These are phyloP conservation scores for Cucurbita moschata DNA, from an alignment of 306 rosid species.

Conservation along the genomic window DNA sequence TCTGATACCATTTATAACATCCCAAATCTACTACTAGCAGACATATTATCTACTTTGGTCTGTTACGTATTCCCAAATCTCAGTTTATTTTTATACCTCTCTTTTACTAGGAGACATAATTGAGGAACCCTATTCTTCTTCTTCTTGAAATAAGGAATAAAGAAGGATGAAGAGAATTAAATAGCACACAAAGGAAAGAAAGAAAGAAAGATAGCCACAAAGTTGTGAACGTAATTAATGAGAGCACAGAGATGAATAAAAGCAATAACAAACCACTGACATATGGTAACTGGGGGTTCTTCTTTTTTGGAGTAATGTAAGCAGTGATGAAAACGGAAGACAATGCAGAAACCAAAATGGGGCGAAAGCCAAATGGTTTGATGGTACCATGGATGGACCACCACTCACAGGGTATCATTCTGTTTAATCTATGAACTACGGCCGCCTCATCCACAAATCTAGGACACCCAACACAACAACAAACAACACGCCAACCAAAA, in stretches of 20 bases:
- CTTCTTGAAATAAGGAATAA: too few relatives aligned
- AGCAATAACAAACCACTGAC: conserved; percentile 3
- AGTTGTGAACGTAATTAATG: background rate
- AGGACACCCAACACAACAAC: background rate
- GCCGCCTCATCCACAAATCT: background rate
- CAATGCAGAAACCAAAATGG: background rate
- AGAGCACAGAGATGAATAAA: background rate
- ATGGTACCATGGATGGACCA: background rate
- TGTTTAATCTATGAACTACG: background rate
- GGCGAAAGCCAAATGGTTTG: background rate
- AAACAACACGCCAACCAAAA: background rate
- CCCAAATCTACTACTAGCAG: too few relatives aligned
- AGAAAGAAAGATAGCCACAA: too few relatives aligned
- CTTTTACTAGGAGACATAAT: too few relatives aligned
- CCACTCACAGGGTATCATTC: background rate
- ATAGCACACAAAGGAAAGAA: too few relatives aligned
- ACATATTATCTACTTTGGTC: too few relatives aligned
- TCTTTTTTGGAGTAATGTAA: background rate
- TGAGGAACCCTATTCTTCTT: too few relatives aligned
- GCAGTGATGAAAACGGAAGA: background rate
- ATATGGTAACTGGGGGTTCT: background rate
- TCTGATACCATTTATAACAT: too few relatives aligned
- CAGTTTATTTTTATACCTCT: too few relatives aligned
- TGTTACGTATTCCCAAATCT: too few relatives aligned
- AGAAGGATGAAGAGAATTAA: too few relatives aligned